A percentile compares a stretch with the other conserved stretches of the same genome.
Conservation (phyloP, 306 rosid species). For the Citrullus amarus region DNA sequence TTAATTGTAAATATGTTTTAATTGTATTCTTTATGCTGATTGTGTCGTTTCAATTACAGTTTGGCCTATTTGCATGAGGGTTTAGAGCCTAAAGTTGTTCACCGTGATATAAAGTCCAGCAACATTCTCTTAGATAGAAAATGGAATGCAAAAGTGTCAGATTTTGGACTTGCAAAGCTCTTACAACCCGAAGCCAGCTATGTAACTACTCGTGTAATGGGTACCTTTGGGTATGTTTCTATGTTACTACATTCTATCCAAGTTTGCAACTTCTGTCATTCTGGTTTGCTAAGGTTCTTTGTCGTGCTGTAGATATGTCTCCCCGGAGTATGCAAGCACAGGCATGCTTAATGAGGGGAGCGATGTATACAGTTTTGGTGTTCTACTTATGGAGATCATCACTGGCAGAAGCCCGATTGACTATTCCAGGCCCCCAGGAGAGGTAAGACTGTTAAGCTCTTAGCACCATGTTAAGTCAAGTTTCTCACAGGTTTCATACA, state of each 20-base stretch:
- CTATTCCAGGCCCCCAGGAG: slow-evolving; percentile 81
- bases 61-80: slow-evolving; percentile 94
- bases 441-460: slow-evolving; percentile 35
- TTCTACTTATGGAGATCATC: slow-evolving; percentile 92
- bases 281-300: background rate
- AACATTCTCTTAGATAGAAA: slow-evolving; percentile 85
- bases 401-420: slow-evolving; percentile 94
- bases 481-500: background rate
- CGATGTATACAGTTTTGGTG: slow-evolving; percentile 89
- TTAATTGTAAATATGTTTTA: background rate
- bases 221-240: slow-evolving; percentile 73
- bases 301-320: slow-evolving; percentile 56
- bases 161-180: slow-evolving; percentile 95
- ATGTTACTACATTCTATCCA: background rate
- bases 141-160: slow-evolving; percentile 88
- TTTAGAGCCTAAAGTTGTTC: slow-evolving; percentile 95
- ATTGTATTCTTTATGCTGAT: background rate
- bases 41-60: slow-evolving; percentile 31
- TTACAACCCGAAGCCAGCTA: slow-evolving; percentile 70
- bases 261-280: background rate
- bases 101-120: slow-evolving; percentile 90
- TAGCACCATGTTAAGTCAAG: background rate
- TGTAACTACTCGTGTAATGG: slow-evolving; percentile 96
- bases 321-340: slow-evolving; percentile 94
- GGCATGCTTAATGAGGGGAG: slow-evolving; percentile 96